Evolutionary conservation across 164 flowering plant species (phyloP).

Genomic region (Vitis rotundifolia): DNA sequence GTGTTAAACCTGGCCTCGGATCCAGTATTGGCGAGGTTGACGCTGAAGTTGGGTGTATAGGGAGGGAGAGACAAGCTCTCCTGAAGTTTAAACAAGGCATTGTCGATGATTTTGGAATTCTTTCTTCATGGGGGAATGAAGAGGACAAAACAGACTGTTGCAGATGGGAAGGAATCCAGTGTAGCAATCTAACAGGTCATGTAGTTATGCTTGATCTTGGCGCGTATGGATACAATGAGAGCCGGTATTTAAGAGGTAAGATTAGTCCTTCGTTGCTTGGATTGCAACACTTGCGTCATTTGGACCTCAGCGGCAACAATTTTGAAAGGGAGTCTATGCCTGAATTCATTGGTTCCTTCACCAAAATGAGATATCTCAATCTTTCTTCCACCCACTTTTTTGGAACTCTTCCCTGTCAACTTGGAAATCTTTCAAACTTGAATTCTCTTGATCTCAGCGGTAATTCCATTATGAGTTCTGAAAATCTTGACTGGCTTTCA

Average conservation of each 20-base stretch:
- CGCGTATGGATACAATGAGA: no score
- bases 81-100: conserved; percentile 15
- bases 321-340: background rate
- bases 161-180: conserved; percentile 17
- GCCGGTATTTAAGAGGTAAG: background rate
- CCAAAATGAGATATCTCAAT: conserved; percentile 10
- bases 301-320: conserved; percentile 4
- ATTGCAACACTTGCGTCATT: background rate
- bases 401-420: conserved; percentile 18
- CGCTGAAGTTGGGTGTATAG: background rate
- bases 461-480: background rate
- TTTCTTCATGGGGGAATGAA: conserved; percentile 14
- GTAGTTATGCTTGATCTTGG: conserved; percentile 22
- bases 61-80: conserved; percentile 15
- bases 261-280: conserved; percentile 10
- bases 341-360: conserved; percentile 7
- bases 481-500: conserved; percentile 18
- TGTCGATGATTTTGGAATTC: background rate
- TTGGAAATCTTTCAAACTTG: conserved; percentile 31
- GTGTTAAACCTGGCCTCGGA: no score
- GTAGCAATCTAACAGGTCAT: conserved; percentile 24
- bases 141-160: conserved; percentile 15
- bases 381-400: conserved; percentile 3
- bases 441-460: conserved; percentile 20
- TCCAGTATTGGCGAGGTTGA: no score